These are phyloP conservation scores for Spiraea crenata DNA, from an alignment of 331 rosid species.

Conservation along the genomic window DNA sequence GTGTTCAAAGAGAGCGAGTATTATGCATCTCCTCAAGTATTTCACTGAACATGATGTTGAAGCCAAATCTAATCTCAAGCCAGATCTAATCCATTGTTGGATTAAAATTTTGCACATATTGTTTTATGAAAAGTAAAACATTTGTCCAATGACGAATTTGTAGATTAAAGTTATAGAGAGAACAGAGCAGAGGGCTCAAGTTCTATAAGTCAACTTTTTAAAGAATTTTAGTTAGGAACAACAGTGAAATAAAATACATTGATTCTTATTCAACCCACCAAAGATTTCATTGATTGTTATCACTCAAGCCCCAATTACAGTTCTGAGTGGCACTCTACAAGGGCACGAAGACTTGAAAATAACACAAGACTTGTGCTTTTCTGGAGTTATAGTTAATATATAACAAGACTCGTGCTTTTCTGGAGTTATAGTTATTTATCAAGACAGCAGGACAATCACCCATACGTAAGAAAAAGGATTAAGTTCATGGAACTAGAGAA, in stretches of 20 bases:
- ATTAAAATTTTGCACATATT: neutral
- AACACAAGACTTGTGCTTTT: no score
- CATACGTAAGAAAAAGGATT: no score
- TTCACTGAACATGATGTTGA: constrained; percentile 47
- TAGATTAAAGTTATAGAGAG: constrained; percentile 7
- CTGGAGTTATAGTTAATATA: no score
- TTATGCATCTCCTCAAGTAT: constrained; percentile 78
- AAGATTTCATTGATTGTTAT: no score
- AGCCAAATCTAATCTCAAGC: no score
- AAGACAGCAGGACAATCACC: no score
- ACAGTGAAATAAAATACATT: neutral
- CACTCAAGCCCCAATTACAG: no score
- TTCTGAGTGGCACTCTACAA: no score
- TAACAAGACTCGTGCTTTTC: no score
- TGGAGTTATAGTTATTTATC: no score
- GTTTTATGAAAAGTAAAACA: neutral
- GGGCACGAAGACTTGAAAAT: no score
- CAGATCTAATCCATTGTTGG: neutral
- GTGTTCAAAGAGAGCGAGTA: constrained; percentile 86
- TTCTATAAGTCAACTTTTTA: neutral
- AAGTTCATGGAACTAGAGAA: no score
- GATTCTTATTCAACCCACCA: neutral
- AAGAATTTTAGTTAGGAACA: neutral
- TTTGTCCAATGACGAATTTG: neutral
- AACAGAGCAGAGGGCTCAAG: neutral